Evolutionary conservation across 2,329 filamentous ascomycete species (phyloP).

Genomic region (Amylocarpus encephaloides): DNA sequence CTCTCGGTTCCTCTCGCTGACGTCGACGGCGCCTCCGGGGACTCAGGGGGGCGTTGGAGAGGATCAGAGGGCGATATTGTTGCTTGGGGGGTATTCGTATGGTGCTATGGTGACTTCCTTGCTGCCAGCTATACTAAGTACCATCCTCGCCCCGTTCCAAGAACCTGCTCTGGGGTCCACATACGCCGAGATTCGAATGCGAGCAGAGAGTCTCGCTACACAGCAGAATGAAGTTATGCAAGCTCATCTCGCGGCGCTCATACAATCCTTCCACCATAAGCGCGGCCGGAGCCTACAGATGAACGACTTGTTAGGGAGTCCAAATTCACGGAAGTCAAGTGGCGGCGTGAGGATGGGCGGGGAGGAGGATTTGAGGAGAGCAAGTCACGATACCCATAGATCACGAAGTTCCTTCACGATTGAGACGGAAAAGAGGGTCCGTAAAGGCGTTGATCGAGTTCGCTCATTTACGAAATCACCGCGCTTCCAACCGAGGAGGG

Average conservation of each 20-base stretch:
- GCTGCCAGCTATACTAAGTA: slow-evolving; percentile 49
- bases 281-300: slow-evolving; percentile 17
- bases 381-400: slow-evolving; percentile 32
- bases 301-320: slow-evolving; percentile 12
- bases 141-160: slow-evolving; percentile 47
- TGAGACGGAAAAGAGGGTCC: slow-evolving; percentile 32
- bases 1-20: slow-evolving; percentile 1
- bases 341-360: slow-evolving; percentile 28
- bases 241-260: slow-evolving; percentile 12
- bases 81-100: slow-evolving; percentile 84
- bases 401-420: slow-evolving; percentile 24
- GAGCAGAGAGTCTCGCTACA: slow-evolving; percentile 61
- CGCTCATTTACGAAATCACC: slow-evolving; percentile 26
- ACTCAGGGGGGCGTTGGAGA: background rate
- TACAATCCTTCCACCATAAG: slow-evolving; percentile 9
- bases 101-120: slow-evolving; percentile 75
- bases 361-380: slow-evolving; percentile 30
- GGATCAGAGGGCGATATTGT: slow-evolving; percentile 32
- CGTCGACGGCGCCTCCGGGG: background rate
- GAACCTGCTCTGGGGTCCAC: slow-evolving; percentile 49
- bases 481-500: slow-evolving; percentile 24
- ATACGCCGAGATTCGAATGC: slow-evolving; percentile 61
- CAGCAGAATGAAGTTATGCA: slow-evolving; percentile 43
- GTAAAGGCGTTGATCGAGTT: slow-evolving; percentile 36
- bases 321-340: slow-evolving; percentile 18